phyloP scores from a whole-genome alignment of 208 protist species.

The Histomonas meleagridis region DNA sequence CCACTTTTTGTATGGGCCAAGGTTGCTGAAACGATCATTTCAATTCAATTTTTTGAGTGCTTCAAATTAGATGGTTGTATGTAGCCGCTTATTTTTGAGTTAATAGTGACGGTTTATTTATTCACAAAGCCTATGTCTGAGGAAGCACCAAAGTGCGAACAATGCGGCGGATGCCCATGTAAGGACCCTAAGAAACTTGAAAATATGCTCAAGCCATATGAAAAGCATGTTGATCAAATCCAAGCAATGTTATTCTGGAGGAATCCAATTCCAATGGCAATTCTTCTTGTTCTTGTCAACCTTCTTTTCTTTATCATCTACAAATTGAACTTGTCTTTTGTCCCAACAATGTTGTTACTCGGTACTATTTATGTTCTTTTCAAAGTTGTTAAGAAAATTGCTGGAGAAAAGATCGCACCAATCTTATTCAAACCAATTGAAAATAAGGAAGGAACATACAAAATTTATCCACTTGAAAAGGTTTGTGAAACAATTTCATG shows the following conservation, averaged over 20 bases:
- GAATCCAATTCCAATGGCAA: neutral
- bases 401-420: neutral
- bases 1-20: too few species aligned
- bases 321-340: neutral
- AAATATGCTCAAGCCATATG: neutral
- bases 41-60: too few species aligned
- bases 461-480: neutral
- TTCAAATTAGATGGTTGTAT: too few species aligned
- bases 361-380: neutral
- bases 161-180: neutral
- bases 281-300: neutral
- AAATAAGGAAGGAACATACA: neutral
- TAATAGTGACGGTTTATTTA: too few species aligned
- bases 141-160: too few species aligned
- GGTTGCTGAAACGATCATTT: too few species aligned
- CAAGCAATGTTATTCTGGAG: neutral
- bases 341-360: neutral
- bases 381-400: neutral
- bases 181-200: neutral
- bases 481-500: neutral
- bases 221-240: neutral
- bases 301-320: neutral
- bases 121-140: too few species aligned
- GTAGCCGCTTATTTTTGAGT: too few species aligned
- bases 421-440: neutral